A percentile compares a stretch with the other conserved stretches of the same genome.
These are phyloP conservation scores for Epichloe elymi DNA, from an alignment of 2,329 filamentous ascomycete genomes.

Conservation along the genomic window DNA sequence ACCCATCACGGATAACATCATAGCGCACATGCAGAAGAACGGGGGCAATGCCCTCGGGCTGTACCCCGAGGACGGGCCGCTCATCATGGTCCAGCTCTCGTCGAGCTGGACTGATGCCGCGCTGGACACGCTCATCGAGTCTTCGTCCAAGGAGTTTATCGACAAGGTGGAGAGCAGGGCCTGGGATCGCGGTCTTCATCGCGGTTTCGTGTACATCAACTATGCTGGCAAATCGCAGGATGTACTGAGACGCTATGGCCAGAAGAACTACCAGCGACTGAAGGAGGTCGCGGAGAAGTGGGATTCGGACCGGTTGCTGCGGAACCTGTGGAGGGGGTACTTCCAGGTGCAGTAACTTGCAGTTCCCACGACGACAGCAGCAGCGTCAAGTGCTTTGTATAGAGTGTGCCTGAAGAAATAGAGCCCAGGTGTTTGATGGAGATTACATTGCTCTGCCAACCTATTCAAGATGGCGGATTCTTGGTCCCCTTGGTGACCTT, in stretches of 20 bases:
- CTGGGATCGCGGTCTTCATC: constrained; percentile 15
- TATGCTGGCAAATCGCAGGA: constrained; percentile 30
- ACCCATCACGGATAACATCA: constrained; percentile 25
- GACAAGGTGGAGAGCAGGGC: constrained; percentile 14
- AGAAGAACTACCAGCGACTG: constrained; percentile 22
- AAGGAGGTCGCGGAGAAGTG: constrained; percentile 20
- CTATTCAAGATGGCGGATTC: too few species aligned
- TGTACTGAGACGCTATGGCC: constrained; percentile 27
- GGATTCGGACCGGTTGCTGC: constrained; percentile 23
- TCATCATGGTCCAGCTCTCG: constrained; percentile 5
- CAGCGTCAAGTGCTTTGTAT: too few species aligned
- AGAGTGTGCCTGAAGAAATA: too few species aligned
- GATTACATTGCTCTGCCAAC: too few species aligned
- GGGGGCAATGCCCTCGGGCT: constrained; percentile 22
- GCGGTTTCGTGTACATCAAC: constrained; percentile 31
- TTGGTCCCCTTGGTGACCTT: constrained; percentile 6
- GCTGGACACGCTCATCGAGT: constrained; percentile 6
- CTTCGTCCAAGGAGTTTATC: constrained; percentile 21
- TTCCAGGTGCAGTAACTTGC: constrained; percentile 21
- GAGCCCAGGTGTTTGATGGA: too few species aligned
- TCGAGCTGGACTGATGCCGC: not conserved
- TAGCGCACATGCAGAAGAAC: constrained; percentile 20
- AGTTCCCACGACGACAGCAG: too few species aligned
- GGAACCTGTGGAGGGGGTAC: constrained; percentile 22
- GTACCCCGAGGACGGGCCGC: constrained; percentile 11